Evolutionary conservation across 31 red algal genomes (phyloP), one percentile per base, ranked within the genome.

Genomic region (Asparagopsis taxiformis): DNA sequence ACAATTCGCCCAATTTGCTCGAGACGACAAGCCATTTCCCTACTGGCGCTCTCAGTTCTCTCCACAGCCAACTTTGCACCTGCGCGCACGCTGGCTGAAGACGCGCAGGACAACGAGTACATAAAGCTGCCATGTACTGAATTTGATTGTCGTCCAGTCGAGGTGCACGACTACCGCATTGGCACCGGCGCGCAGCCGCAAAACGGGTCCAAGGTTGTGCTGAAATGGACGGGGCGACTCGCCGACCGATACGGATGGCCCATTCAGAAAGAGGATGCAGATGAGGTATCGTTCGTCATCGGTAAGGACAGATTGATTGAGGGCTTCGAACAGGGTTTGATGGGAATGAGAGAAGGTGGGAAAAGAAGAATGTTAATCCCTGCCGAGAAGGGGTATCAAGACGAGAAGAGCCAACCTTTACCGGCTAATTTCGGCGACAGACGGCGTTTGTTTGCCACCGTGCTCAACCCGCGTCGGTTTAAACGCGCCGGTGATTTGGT

Each of bases 211-310:
- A 22, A 54, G 16, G 22, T 32, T 79, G 21, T 52, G 20, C 21
- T 79, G 22, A 58, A 65, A 34, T 89, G 75, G 74, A 89, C 85
- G 13, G 85, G 67, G 23, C 85, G 85, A n/a, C 75, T 89, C 11
- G 74, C 85, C 1, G 85, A 89, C 57, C 65, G 85, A 7, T 89
- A 73, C 41, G 85, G 85, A 4, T 89, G 85, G 85, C 74, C 85
- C 17, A 74, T 80, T 65, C 74, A 89, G 37, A 57, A 52, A 13
- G 75, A 79, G 59, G 33, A 79, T n/a, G 85, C 74, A 17, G 85
- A 72, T 32, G 74, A 74, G 20, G 31, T 65, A 5, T 35, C 20
- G 15, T 6, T 80, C 28, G 52, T 36, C 4, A 3, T 80, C 25
- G 74, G 75, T 0, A 55, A 38, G 16, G 85, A 64, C 35, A 10